Base-by-base conservation (phyloP, 2,329 filamentous ascomycete genomes). In the Botrytis deweyae region DNA sequence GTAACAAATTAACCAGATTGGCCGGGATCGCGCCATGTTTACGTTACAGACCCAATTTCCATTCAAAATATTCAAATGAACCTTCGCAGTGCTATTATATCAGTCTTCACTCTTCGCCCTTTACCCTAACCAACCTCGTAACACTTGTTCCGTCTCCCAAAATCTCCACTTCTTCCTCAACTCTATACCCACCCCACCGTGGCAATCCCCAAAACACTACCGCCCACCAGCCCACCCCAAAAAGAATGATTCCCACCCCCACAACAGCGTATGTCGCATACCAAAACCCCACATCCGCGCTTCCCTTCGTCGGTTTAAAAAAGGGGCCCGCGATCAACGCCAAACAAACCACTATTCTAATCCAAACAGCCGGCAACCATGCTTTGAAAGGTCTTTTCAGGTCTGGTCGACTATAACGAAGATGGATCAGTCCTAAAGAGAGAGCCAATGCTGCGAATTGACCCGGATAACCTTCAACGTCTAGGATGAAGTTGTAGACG, bases 111-210 rank as follows among this genome's bases (percentile, higher is more conserved):
- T 55, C 65, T 12, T 25, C 68, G 9, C 71, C 70, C 72, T 77
- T 75, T 9, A 77, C 72, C 40, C 72, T 75, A 10, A 85, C 80
- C 12, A 93, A 82, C 75, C 85, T 88, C 0, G 89, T 93, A 70
- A 93, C 86, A 1, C 85, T 87, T 0, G 90, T 93, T 0, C 92
- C 92, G 81, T 94, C 92, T 36, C 85, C 84, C 33, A 94, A 81
- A 0, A 89, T 83, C 55, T 87, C 87, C 4, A 83, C 84, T 73
- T 87, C 85, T 77, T 93, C 91, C 77, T 92, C 89, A 2, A 93
- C 81, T 22, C 80, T 85, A 79, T 92, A 92, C 0, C 87, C 86
- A 69, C 87, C 84, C 82, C 86, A 87, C 61, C 81, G 83, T 1
- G 92, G 92, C 38, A 93, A 79, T 1, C 88, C 76, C 4, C 88